Conservation (phyloP, 2,329 filamentous ascomycete species). For the Orbilia blumenaviensis region DNA sequence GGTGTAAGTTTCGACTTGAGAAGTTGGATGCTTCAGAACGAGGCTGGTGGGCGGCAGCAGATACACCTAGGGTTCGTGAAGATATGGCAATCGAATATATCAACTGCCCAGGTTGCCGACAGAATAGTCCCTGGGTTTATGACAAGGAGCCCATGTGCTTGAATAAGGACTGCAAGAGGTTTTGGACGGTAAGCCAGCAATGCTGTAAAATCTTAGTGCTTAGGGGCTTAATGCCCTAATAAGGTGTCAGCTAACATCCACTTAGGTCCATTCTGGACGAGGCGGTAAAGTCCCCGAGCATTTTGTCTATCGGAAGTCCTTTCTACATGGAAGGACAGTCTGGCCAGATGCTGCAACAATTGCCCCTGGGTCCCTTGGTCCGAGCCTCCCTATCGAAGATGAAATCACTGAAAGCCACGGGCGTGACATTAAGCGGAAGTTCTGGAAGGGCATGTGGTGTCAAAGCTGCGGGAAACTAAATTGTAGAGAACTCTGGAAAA, state of each 20-base stretch:
- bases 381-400: conserved; percentile 24
- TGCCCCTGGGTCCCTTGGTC: conserved; percentile 27
- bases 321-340: conserved; percentile 56
- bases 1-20: conserved; percentile 72
- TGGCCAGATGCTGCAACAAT: conserved; percentile 54
- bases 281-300: neutral
- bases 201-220: neutral
- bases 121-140: conserved; percentile 60
- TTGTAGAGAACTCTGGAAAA: conserved; percentile 69
- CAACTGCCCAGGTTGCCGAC: conserved; percentile 63
- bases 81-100: conserved; percentile 56
- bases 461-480: conserved; percentile 71
- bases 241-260: neutral
- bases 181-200: conserved; percentile 66
- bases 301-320: conserved; percentile 52
- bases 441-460: conserved; percentile 74
- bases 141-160: conserved; percentile 70
- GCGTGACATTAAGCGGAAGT: conserved; percentile 59
- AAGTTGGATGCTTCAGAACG: conserved; percentile 66
- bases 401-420: conserved; percentile 28
- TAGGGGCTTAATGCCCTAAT: neutral
- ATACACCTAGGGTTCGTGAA: conserved; percentile 59
- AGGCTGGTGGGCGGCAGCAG: conserved; percentile 69
- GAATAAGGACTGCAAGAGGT: conserved; percentile 64
- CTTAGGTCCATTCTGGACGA: conserved; percentile 25